Evolutionary conservation across 2,329 filamentous ascomycete species (phyloP), one percentile per base, ranked within the genome.

Genomic region (Botrytis squamosa): DNA sequence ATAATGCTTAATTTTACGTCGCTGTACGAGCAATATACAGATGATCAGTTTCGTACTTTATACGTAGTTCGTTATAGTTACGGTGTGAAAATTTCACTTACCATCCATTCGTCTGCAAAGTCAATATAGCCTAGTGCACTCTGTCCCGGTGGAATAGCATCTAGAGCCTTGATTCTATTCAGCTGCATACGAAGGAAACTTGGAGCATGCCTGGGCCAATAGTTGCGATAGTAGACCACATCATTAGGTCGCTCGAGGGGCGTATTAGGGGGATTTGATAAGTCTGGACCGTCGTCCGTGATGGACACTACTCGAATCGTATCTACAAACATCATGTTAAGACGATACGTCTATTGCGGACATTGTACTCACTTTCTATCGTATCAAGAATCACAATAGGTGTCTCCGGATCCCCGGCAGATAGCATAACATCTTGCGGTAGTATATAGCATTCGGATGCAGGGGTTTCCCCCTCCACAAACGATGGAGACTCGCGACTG

Each of bases 151-250:
- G 62, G 62, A 46, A 65, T 65, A 9, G 1, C 40, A 33, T 65
- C 62, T 46, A 65, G 7, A 46, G 40, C 40, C 40, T 65, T 65
- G 62, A 65, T 65, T 46, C n/a, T 65, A 44, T 65, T 65, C n/a
- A 44, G 3, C 40, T 46, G 62, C 7, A 65, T 44, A 46, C 62
- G 40, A 46, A 65, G 62, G 40, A 44, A 65, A 44, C n/a, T 65
- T 46, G 62, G 62, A 46, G 62, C 62, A 65, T 65, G 62, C n/a
- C 62, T 33, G 33, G 62, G 40, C 62, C 62, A 65, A 33, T 65
- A 65, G 62, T 65, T 65, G 1, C 62, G 62, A 65, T 65, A 46
- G 40, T 65, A 46, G 16, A 0, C 12, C 36, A n/a, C 6, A 7
- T 65, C 40, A 33, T 33, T n/a, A 20, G 62, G 40, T 25, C 62